Base-by-base conservation (phyloP, 176 grass and related monocot genomes). In the Cocos nucifera region DNA sequence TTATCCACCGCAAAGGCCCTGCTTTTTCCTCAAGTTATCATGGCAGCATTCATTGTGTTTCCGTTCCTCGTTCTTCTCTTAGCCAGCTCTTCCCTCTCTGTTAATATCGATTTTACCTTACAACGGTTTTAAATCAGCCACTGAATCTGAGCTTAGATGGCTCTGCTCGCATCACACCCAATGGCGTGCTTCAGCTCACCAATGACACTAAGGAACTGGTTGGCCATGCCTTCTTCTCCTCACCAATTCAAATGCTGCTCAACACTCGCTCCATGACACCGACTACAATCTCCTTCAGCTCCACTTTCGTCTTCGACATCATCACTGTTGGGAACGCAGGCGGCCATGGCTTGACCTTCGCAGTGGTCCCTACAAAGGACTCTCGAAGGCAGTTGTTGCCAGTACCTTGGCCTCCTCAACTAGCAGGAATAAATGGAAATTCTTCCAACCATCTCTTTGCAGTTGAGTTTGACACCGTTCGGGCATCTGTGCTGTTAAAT, bases 151-250 rank as follows among this genome's bases (percentile, higher is more conserved):
- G 51, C 51, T 54, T 67, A 15, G 51, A 54, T 35, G 64, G 9
- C 6, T 53, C 51, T 14, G 51, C 64, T 4, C 16, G 5, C 19
- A 30, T 55, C 64, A 35, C 17, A 1, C 21, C 64, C 8, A 35
- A 67, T 67, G 64, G 51, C 18, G 51, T 32, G 28, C 64, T 67
- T 51, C 64, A 67, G n/a, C 50, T 67, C 16, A 67, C 64, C 2
- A 67, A 67, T 16, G 26, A 6, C 1, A 15, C 4, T 7, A 10
- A 0, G n/a, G n/a, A n/a, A n/a, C n/a, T n/a, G n/a, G 22, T 27
- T 15, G 64, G 64, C 6, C 64, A 55, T 22, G 64, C 64, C 22
- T 67, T 67, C 16, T 54, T 67, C 10, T n/a, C 17, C 7, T 29
- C 50, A 20, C 25, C 17, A 1, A 25, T 67, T 3, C 64, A 7